These are phyloP conservation scores for Pestalotiopsis sp. DNA, from an alignment of 2,329 filamentous ascomycete genomes.

Conservation along the genomic window DNA sequence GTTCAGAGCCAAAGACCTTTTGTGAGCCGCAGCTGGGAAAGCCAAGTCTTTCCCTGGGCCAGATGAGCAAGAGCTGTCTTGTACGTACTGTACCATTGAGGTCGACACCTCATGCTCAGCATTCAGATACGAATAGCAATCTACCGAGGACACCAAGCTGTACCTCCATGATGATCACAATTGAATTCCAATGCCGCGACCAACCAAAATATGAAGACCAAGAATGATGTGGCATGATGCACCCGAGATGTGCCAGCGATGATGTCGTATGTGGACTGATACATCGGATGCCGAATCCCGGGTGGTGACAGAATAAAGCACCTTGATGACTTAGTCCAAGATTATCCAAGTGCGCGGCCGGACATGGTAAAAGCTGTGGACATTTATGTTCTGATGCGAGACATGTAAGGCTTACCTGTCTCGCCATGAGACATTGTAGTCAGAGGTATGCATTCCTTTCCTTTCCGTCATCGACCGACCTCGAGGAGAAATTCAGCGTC, in stretches of 20 bases:
- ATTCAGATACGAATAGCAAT: conserved; percentile 2
- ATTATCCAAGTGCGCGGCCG: too few relatives aligned
- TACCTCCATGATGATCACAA: conserved; percentile 2
- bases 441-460: neutral
- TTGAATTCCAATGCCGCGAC: neutral
- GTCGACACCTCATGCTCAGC: neutral
- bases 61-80: neutral
- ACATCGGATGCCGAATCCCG: too few relatives aligned
- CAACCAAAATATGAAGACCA: neutral
- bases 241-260: neutral
- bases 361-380: too few relatives aligned
- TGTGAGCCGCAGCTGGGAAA: neutral
- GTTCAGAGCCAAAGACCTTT: neutral
- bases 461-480: neutral
- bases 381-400: neutral
- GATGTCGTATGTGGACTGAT: neutral
- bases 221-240: neutral
- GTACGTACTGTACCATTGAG: neutral
- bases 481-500: neutral
- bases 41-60: neutral
- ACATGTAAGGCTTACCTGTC: neutral
- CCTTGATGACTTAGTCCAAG: neutral
- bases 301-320: neutral
- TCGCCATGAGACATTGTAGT: neutral
- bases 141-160: neutral